Percentiles rank a stretch among this genome's conserved stretches.
Conservation (phyloP, 495 filamentous ascomycete genomes). For the Penicillium coffeae region DNA sequence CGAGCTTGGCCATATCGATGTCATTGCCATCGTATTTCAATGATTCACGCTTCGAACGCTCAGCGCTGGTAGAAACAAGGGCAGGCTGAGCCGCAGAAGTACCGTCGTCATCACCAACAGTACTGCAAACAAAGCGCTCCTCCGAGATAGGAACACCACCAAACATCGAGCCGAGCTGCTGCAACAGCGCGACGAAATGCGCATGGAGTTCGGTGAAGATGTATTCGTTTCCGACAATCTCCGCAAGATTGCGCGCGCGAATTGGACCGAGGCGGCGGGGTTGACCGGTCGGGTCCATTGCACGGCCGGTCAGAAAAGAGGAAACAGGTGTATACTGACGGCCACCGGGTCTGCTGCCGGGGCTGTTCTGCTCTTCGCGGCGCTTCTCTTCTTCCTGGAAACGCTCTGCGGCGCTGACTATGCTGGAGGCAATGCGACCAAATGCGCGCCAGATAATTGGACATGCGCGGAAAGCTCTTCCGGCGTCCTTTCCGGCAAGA, state of each 20-base stretch:
- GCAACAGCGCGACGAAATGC: constrained; percentile 68
- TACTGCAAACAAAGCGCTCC: constrained; percentile 43
- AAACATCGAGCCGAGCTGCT: constrained; percentile 57
- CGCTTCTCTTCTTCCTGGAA: constrained; percentile 46
- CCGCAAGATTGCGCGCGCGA: constrained; percentile 72
- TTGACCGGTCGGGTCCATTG: constrained; percentile 55
- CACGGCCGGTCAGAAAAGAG: constrained; percentile 60
- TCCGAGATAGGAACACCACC: constrained; percentile 43
- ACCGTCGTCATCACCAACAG: constrained; percentile 31
- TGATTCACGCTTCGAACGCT: constrained; percentile 16
- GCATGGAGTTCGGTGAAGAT: constrained; percentile 87
- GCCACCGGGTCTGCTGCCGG: constrained; percentile 18
- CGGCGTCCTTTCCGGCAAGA: constrained; percentile 67
- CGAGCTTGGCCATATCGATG: constrained; percentile 34
- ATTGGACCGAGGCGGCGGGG: constrained; percentile 50
- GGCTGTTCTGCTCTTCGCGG: constrained; percentile 38
- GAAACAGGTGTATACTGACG: constrained; percentile 54
- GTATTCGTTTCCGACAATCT: constrained; percentile 80
- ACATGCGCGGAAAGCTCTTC: constrained; percentile 70
- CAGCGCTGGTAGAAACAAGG: constrained; percentile 15
- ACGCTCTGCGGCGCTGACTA: constrained; percentile 60
- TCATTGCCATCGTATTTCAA: constrained; percentile 31
- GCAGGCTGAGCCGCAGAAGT: constrained; percentile 17
- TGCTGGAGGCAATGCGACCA: constrained; percentile 69
- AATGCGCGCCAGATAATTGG: constrained; percentile 72